These are phyloP conservation scores for Isoetes taiwanensis DNA, from an alignment of 75 land plant genomes.

Conservation along the genomic window DNA sequence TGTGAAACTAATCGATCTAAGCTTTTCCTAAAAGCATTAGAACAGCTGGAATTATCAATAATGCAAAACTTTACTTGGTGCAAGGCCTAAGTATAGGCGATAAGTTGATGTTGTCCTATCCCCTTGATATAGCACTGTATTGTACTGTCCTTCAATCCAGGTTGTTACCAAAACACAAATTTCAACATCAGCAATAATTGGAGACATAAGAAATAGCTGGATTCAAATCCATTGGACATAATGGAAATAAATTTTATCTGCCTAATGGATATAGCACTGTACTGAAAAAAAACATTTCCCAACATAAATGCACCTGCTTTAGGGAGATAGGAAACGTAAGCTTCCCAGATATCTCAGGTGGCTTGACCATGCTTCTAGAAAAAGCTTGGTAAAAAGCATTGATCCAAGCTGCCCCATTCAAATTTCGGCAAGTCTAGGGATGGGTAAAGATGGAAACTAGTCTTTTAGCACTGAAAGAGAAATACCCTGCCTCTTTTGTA, in stretches of 20 bases:
- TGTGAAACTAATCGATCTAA: too few species aligned
- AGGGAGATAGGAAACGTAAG: slow-evolving; percentile 54
- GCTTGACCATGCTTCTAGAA: slow-evolving; percentile 29
- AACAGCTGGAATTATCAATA: background rate
- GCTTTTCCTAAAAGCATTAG: background rate
- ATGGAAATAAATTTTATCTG: slow-evolving; percentile 5
- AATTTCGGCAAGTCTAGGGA: slow-evolving; percentile 51
- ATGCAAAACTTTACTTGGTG: slow-evolving; percentile 44
- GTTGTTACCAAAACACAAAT: slow-evolving; percentile 43
- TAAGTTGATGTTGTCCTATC: slow-evolving; percentile 64
- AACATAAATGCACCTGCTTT: slow-evolving; percentile 46
- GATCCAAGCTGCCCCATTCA: slow-evolving; percentile 39
- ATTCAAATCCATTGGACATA: too few species aligned
- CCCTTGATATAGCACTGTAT: slow-evolving; percentile 78
- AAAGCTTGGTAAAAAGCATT: slow-evolving; percentile 61
- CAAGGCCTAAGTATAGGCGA: slow-evolving; percentile 47
- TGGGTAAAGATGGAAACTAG: slow-evolving; percentile 50
- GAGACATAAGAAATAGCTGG: too few species aligned
- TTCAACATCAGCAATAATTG: background rate
- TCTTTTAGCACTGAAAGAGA: too few species aligned
- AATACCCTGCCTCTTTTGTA: too few species aligned
- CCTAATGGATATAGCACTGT: too few species aligned
- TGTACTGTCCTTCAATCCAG: slow-evolving; percentile 55
- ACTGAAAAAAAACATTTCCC: too few species aligned
- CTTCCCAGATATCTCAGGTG: slow-evolving; percentile 39